Evolutionary conservation across 768 basidiomycete species (phyloP), one percentile per base, ranked within the genome.

Genomic region (Suillus ampliporus): DNA sequence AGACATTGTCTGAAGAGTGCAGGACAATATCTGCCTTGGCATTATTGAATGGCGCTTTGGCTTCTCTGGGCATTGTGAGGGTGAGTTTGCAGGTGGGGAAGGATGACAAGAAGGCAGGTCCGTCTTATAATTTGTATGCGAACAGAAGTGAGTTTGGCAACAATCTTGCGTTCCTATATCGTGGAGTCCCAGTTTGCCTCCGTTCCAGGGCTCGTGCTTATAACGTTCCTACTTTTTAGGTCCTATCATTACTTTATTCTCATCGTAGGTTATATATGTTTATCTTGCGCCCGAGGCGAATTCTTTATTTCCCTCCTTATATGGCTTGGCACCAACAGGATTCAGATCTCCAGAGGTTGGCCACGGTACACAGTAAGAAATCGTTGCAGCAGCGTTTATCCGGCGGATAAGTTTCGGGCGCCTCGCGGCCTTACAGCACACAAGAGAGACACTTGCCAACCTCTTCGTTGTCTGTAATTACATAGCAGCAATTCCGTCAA

Each of bases 21-120:
- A 87, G 71, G 63, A 84, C 77, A 44, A 86, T 73, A 61, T 86
- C 84, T 44, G 83, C 82, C 58, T 79, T 78, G 23, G 74, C 73
- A 52, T 80, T 72, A 58, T 86, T 71, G 70, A 87, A 86, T 1
- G 85, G 84, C 7, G 70, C 46, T 63, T 61, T 31, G 21, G 74
- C 74, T 48, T 69, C 68, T 58, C 57, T 61, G 14, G 41, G 57
- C 72, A 75, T 73, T 8, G 44, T 26, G 10, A 44, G 51, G 56
- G 8, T 43, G 26, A 40, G 41, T 44, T 51, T 50, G 37, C 44
- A 43, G 23, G 51, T 47, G 37, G 61, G n/a, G 57, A 17, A 41
- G 35, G 15, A 21, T 38, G 38, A 19, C 38, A n/a, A 8, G 21
- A 34, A 19, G 5, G 15, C 56, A 46, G 41, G 19, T 23, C 34